Percentiles rank a stretch among this genome's conserved stretches.
These are phyloP conservation scores for Xylariaceae sp. DNA, from an alignment of 2,329 filamentous ascomycete genomes.

Conservation along the genomic window DNA sequence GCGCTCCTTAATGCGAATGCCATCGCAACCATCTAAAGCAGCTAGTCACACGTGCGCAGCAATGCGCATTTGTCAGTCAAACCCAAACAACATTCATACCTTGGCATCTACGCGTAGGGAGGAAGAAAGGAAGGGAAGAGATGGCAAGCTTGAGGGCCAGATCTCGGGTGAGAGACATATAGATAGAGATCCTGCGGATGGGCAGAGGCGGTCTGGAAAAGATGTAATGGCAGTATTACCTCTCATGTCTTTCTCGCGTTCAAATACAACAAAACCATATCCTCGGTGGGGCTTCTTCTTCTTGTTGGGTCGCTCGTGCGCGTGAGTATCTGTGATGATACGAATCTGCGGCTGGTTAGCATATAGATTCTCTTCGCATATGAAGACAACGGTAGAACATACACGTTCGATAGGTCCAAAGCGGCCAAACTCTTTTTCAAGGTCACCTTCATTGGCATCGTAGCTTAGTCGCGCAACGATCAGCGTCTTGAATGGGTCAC, in stretches of 20 bases:
- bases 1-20: constrained; percentile 87
- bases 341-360: constrained; percentile 60
- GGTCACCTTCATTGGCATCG: constrained; percentile 79
- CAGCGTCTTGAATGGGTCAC: constrained; percentile 91
- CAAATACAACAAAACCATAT: constrained; percentile 95
- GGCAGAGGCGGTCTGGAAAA: constrained; percentile 32
- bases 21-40: constrained; percentile 81
- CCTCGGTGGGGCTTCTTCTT: constrained; percentile 79
- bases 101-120: constrained; percentile 27
- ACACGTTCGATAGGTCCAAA: constrained; percentile 93
- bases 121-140: constrained; percentile 31
- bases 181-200: constrained; percentile 28
- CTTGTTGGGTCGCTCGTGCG: constrained; percentile 65
- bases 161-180: constrained; percentile 46
- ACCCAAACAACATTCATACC: constrained; percentile 54
- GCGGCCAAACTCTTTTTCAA: constrained; percentile 88
- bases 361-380: neutral
- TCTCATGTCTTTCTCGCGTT: constrained; percentile 98
- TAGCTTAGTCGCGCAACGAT: constrained; percentile 90
- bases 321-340: constrained; percentile 74
- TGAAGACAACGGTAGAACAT: constrained; percentile 33
- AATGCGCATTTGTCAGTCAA: constrained; percentile 64
- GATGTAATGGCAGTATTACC: constrained; percentile 62
- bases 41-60: constrained; percentile 63
- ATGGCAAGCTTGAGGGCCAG: constrained; percentile 57